These are phyloP conservation scores for Blastomyces parvus DNA, from an alignment of 2,329 filamentous ascomycete genomes.

Conservation along the genomic window DNA sequence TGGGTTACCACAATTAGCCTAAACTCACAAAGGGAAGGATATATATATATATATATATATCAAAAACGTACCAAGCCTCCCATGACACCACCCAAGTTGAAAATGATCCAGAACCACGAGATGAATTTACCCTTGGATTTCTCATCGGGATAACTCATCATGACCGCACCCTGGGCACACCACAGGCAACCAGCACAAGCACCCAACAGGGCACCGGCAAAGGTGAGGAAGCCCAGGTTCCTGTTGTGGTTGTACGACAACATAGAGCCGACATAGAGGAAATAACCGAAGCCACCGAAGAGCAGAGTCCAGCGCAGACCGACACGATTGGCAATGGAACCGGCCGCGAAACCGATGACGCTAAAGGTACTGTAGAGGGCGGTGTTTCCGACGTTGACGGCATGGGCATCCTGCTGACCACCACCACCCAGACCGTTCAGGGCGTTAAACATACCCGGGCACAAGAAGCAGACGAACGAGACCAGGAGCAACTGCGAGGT, in stretches of 20 bases:
- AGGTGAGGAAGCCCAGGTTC: constrained; percentile 42
- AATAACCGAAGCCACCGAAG: constrained; percentile 41
- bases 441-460: constrained; percentile 65
- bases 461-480: constrained; percentile 60
- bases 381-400: constrained; percentile 57
- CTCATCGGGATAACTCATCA: constrained; percentile 78
- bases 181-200: constrained; percentile 43
- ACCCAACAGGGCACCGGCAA: constrained; percentile 42
- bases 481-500: constrained; percentile 63
- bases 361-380: constrained; percentile 65
- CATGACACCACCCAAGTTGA: constrained; percentile 84
- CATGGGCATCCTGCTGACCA: constrained; percentile 49
- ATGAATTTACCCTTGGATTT: constrained; percentile 78
- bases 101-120: constrained; percentile 88
- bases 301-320: constrained; percentile 37
- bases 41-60: neutral
- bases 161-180: constrained; percentile 44
- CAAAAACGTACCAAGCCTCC: constrained; percentile 53
- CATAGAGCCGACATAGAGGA: constrained; percentile 41
- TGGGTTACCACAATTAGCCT: neutral
- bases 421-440: constrained; percentile 56
- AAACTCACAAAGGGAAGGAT: neutral
- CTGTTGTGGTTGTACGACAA: constrained; percentile 43
- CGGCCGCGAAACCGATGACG: constrained; percentile 54
- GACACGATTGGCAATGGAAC: constrained; percentile 39